Evolutionary conservation across 345 rosid genomes (phyloP), one percentile per base, ranked within the genome.

Genomic region (Microcos paniculata): DNA sequence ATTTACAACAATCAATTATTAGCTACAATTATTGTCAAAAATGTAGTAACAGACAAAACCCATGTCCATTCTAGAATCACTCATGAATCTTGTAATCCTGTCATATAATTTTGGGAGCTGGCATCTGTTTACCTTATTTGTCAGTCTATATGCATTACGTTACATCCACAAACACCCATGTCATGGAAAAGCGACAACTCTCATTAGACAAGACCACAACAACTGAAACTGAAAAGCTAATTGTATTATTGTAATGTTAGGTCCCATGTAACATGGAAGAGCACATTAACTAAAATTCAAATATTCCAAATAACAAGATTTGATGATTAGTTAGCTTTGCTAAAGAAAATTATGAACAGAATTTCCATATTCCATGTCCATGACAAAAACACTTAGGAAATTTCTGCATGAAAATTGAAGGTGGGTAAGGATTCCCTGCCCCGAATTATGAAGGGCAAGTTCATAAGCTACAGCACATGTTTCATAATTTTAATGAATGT

Each of bases 171-270:
- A 55, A 23, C 13, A 10, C 24, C 53, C 53, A 24, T 42, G 30
- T 56, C 11, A 18, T 57, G 18, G 28, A 7, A 67, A 72, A 48
- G 63, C 2, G 38, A 38, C 5, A 42, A 51, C 48, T 21, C 7
- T 55, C 24, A 64, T 16, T 57, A 35, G 64, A 49, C 19, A 35
- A 64, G 62, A 75, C 45, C 21, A 21, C 68, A 28, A 18, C 69
- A 48, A 75, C 52, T 67, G 73, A 78, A 67, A 59, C 42, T 62
- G 49, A 38, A 26, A 30, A 49, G 33, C 15, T 23, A 46, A 53
- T 21, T 35, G 68, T 76, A 23, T n/a, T n/a, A n/a, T n/a, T n/a
- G n/a, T n/a, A n/a, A 62, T 24, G 78, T 63, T 40, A 43, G 83
- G 40, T 73, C 55, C 58, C 52, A 26, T 21, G 48, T 55, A 43